Evolutionary conservation across 2,329 filamentous ascomycete genomes (phyloP).

Genomic region (Ophiostoma ulmi): DNA sequence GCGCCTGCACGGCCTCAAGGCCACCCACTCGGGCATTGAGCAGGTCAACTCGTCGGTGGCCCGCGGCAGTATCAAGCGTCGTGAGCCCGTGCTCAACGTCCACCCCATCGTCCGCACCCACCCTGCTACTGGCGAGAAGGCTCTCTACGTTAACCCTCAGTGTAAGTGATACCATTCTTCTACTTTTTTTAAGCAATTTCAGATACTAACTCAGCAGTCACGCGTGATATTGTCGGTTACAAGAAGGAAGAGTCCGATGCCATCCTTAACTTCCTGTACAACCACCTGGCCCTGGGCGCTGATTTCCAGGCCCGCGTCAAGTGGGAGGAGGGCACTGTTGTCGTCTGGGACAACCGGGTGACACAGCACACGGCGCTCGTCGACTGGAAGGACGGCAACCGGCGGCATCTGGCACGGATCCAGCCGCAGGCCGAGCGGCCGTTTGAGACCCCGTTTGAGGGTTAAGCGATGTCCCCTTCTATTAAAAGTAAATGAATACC

Average conservation of each 20-base stretch:
- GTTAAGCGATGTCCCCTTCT: not conserved
- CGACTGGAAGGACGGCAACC: slow-evolving; percentile 74
- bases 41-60: slow-evolving; percentile 67
- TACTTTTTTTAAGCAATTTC: too few species aligned
- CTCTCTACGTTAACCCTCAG: slow-evolving; percentile 75
- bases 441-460: slow-evolving; percentile 60
- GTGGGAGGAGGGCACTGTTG: slow-evolving; percentile 74
- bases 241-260: slow-evolving; percentile 84
- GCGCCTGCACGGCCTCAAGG: slow-evolving; percentile 72
- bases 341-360: slow-evolving; percentile 81
- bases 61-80: slow-evolving; percentile 62
- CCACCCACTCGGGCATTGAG: slow-evolving; percentile 76
- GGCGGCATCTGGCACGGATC: slow-evolving; percentile 74
- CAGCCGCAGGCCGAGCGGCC: slow-evolving; percentile 77
- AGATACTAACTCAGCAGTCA: slow-evolving; percentile 48
- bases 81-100: slow-evolving; percentile 67
- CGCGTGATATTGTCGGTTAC: slow-evolving; percentile 70
- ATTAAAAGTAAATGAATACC: slow-evolving; percentile 5
- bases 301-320: slow-evolving; percentile 71
- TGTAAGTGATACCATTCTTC: slow-evolving; percentile 47
- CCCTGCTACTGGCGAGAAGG: slow-evolving; percentile 77
- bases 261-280: slow-evolving; percentile 70
- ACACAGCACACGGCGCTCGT: slow-evolving; percentile 73
- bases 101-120: slow-evolving; percentile 80
- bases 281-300: slow-evolving; percentile 66